phyloP scores from a whole-genome alignment of 768 basidiomycete species.

The Phlebiopsis flavidoalba region DNA sequence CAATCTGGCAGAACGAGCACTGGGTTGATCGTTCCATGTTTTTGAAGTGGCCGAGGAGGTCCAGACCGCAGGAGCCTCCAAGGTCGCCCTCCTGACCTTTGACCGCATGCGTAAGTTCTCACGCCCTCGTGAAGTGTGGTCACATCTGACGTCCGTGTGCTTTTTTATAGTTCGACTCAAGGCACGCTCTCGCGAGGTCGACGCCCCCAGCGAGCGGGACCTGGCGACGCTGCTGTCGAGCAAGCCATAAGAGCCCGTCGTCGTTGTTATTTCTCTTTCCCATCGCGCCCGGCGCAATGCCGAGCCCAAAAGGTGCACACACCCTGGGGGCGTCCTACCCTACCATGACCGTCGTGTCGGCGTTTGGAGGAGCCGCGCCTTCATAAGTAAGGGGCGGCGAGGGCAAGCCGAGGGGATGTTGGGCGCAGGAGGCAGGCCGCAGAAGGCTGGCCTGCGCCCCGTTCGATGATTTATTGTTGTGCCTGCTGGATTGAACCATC shows the following conservation, averaged over 20 bases:
- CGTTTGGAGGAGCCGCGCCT: neutral
- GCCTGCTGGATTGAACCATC: neutral
- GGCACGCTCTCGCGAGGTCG: slow-evolving; percentile 79
- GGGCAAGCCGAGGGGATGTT: slow-evolving; percentile 4
- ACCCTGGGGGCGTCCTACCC: slow-evolving; percentile 5
- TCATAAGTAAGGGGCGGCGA: neutral
- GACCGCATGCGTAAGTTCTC: slow-evolving; percentile 80
- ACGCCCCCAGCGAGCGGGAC: slow-evolving; percentile 83
- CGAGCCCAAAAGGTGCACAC: neutral
- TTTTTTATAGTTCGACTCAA: slow-evolving; percentile 74
- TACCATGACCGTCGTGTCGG: neutral
- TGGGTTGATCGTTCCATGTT: slow-evolving; percentile 82
- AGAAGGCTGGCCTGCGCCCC: too few species aligned
- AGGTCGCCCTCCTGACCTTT: slow-evolving; percentile 85
- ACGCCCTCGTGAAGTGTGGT: slow-evolving; percentile 1
- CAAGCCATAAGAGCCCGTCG: slow-evolving; percentile 13
- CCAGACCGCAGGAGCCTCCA: slow-evolving; percentile 48
- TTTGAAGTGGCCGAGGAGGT: slow-evolving; percentile 40
- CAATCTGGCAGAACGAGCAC: slow-evolving; percentile 90
- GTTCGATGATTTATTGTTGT: neutral
- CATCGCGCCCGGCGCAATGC: neutral
- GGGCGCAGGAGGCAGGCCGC: neutral
- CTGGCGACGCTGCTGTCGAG: slow-evolving; percentile 61
- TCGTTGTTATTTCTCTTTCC: neutral
- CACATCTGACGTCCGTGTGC: slow-evolving; percentile 9